Percentiles rank a stretch among this genome's conserved stretches.
These are phyloP conservation scores for Potentilla sterilis DNA, from an alignment of 306 rosid genomes.

Conservation along the genomic window DNA sequence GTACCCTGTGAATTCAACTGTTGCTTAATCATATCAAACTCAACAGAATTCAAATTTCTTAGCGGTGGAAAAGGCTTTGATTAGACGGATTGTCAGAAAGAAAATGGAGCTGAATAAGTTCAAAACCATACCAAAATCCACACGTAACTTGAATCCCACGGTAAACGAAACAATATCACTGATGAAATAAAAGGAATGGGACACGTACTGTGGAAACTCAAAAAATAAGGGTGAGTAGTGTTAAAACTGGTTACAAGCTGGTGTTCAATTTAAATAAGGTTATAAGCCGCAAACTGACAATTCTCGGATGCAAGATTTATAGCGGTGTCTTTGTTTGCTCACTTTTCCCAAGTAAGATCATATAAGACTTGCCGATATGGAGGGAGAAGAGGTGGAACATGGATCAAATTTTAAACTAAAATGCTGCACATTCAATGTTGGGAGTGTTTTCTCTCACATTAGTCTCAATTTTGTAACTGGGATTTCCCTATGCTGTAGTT, in stretches of 20 bases:
- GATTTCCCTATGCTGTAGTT: background rate
- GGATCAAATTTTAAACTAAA: no score
- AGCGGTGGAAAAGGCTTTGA: background rate
- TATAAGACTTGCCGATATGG: background rate
- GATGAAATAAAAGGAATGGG: background rate
- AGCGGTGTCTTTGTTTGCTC: background rate
- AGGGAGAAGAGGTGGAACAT: background rate
- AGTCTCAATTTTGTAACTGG: no score
- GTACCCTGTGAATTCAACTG: background rate
- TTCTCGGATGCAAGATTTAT: background rate
- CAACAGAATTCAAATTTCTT: background rate
- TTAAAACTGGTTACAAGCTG: background rate
- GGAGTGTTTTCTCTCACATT: no score
- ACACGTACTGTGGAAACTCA: background rate
- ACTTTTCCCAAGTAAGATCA: background rate
- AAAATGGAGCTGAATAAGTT: background rate
- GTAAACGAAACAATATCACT: background rate
- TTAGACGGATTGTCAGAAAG: background rate
- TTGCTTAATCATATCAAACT: background rate
- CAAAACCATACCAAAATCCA: background rate
- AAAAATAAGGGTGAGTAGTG: background rate
- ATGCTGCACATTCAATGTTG: no score
- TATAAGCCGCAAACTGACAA: background rate
- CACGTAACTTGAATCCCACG: no score
- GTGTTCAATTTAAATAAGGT: background rate